Base-by-base conservation (phyloP, 2,329 filamentous ascomycete genomes). In the Cytospora piceicola region DNA sequence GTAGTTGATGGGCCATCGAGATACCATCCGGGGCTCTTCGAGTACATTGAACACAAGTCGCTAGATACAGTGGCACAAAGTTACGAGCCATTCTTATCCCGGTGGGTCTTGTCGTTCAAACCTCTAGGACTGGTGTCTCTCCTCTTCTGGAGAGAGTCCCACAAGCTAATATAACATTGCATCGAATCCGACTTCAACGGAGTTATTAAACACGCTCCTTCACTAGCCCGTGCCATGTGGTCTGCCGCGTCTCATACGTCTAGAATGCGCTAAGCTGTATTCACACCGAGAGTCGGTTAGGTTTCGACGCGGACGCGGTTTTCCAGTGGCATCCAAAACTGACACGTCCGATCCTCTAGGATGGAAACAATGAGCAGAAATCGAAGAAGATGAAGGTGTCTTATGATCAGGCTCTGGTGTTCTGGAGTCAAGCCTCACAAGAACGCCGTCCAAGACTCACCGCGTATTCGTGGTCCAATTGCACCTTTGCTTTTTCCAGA, bases 1-100 rank as follows among this genome's bases (percentile, higher is more conserved):
- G 67, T 83, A 83, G 73, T 87, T 70, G 81, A 69, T 4, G 32
- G 11, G 20, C 14, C 22, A 27, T 15, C 20, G 51, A 32, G 15
- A 49, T 5, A 20, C n/a, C 39, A 24, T 22, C 51, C 32, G 27
- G 36, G 8, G n/a, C n/a, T 17, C 29, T 30, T 27, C 20, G 36
- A 56, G 34, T 22, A 39, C 17, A 8, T 36, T 36, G 39, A 42
- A 42, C 39, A 42, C 39, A 42, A 42, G 39, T 6, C 39, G 17
- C n/a, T 42, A 20, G 39, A 15, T 42, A 42, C 39, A n/a, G 39
- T 42, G 39, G 39, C 39, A 42, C 39, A n/a, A 42, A 20, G 39
- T 42, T 42, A 15, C 39, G n/a, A 42, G 39, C n/a, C 39, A 42
- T 42, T n/a, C 7, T 42, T 9, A 49, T 24, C n/a, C 14, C n/a